A percentile compares a stretch with the other conserved stretches of the same genome.
phyloP scores from a whole-genome alignment of 2,329 filamentous ascomycete species.

The Blastomyces silverae region DNA sequence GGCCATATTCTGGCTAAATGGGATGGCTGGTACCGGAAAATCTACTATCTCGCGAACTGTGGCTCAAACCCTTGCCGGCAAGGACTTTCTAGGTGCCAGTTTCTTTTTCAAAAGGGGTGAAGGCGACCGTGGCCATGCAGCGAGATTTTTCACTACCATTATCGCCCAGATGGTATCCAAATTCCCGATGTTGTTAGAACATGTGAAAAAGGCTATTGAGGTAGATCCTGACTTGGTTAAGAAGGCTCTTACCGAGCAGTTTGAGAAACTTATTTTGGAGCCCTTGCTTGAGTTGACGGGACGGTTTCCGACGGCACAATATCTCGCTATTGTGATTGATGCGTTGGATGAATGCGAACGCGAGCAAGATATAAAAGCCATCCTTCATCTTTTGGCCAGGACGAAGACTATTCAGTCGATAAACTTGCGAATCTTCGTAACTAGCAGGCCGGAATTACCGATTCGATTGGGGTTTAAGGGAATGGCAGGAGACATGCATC shows the following conservation, averaged over 20 bases:
- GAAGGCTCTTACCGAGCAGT: conserved; percentile 27
- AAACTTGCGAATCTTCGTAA: conserved; percentile 25
- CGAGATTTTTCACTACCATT: conserved; percentile 27
- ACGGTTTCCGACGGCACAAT: not conserved
- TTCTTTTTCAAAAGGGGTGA: conserved; percentile 30
- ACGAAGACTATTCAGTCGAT: conserved; percentile 11
- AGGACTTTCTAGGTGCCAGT: conserved; percentile 24
- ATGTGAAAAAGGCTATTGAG: conserved; percentile 23
- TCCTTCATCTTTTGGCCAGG: conserved; percentile 24
- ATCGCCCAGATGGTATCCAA: conserved; percentile 26
- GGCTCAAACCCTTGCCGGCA: conserved; percentile 17
- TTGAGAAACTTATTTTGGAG: conserved; percentile 24
- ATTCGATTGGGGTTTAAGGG: conserved; percentile 24
- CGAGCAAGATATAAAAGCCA: conserved; percentile 21
- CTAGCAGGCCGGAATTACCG: conserved; percentile 28
- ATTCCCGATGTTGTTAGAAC: conserved; percentile 27
- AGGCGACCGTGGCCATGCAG: conserved; percentile 22
- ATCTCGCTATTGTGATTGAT: conserved; percentile 25
- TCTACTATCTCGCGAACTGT: conserved; percentile 31
- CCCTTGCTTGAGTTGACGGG: conserved; percentile 19
- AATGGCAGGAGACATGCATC: conserved; percentile 18
- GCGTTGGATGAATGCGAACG: conserved; percentile 28
- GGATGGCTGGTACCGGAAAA: conserved; percentile 33
- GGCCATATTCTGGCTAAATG: conserved; percentile 31
- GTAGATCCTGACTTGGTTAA: conserved; percentile 26